Evolutionary conservation across 1,284 basidiomycete genomes (phyloP).

Genomic region (Coniophora puteana): DNA sequence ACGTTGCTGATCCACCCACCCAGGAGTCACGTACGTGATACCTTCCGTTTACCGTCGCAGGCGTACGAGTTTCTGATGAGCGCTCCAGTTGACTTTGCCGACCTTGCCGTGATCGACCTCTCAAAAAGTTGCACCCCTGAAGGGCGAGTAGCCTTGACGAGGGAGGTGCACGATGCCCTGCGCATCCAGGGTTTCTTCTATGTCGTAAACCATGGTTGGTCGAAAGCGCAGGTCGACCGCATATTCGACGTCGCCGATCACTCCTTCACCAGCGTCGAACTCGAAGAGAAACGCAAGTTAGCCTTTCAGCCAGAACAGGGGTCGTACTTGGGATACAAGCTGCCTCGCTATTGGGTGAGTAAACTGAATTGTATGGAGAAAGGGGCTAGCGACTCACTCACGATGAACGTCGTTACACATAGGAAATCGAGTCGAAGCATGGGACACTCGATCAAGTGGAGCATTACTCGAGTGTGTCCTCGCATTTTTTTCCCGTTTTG

Average conservation of each 20-base stretch:
- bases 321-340: constrained; percentile 60
- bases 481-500: not conserved
- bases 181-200: constrained; percentile 61
- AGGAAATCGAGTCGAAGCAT: constrained; percentile 43
- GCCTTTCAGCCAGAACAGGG: constrained; percentile 43
- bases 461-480: constrained; percentile 43
- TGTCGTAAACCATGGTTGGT: constrained; percentile 55
- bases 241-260: constrained; percentile 63
- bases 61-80: not conserved
- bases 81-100: constrained; percentile 58
- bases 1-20: constrained; percentile 18
- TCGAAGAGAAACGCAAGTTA: constrained; percentile 58
- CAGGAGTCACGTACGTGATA: constrained; percentile 15
- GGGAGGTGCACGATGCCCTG: constrained; percentile 54
- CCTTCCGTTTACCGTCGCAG: not conserved
- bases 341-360: constrained; percentile 49
- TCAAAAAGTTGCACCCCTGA: constrained; percentile 44
- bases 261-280: constrained; percentile 47
- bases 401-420: not conserved
- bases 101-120: constrained; percentile 63
- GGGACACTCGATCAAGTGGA: constrained; percentile 53
- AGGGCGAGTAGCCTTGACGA: constrained; percentile 42
- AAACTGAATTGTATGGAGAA: no score
- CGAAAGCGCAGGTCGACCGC: constrained; percentile 43
- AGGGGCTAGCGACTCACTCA: not conserved